Evolutionary conservation across 371 early-diverging fungal genomes (phyloP).

Genomic region (Dichotomocladium elegans): DNA sequence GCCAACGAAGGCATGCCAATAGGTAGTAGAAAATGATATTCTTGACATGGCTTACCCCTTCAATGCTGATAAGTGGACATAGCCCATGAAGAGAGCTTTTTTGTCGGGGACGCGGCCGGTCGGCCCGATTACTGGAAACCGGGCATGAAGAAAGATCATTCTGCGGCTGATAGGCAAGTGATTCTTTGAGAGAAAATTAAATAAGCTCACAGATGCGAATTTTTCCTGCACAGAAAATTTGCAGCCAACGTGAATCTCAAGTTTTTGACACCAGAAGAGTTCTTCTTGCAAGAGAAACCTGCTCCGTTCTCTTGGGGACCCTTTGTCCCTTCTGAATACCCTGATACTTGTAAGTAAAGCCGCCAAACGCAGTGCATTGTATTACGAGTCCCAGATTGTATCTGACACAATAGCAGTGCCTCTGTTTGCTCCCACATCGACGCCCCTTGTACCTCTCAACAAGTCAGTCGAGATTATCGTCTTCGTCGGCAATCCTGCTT

Average conservation of each 20-base stretch:
- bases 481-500: slow-evolving; percentile 81
- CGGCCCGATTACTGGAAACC: slow-evolving; percentile 62
- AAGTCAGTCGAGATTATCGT: slow-evolving; percentile 62
- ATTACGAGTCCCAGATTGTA: slow-evolving; percentile 7
- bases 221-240: slow-evolving; percentile 56
- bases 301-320: slow-evolving; percentile 46
- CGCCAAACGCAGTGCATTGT: slow-evolving; percentile 3
- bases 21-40: not conserved
- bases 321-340: slow-evolving; percentile 55
- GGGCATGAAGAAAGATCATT: slow-evolving; percentile 65
- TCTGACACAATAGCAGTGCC: slow-evolving; percentile 14
- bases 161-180: slow-evolving; percentile 67
- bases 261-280: slow-evolving; percentile 86
- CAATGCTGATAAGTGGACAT: slow-evolving; percentile 10
- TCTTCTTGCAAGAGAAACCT: slow-evolving; percentile 54
- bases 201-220: not conserved
- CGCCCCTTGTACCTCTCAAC: slow-evolving; percentile 32
- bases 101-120: slow-evolving; percentile 93
- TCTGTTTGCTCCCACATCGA: slow-evolving; percentile 19
- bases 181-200: not conserved
- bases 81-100: slow-evolving; percentile 61
- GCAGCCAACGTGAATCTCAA: slow-evolving; percentile 69
- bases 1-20: not conserved
- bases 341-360: slow-evolving; percentile 21
- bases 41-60: not conserved